A percentile compares a stretch with the other conserved stretches of the same genome.
These are phyloP conservation scores for Phytophthora tubulina DNA, from an alignment of 352 stramenopile genomes.

Conservation along the genomic window DNA sequence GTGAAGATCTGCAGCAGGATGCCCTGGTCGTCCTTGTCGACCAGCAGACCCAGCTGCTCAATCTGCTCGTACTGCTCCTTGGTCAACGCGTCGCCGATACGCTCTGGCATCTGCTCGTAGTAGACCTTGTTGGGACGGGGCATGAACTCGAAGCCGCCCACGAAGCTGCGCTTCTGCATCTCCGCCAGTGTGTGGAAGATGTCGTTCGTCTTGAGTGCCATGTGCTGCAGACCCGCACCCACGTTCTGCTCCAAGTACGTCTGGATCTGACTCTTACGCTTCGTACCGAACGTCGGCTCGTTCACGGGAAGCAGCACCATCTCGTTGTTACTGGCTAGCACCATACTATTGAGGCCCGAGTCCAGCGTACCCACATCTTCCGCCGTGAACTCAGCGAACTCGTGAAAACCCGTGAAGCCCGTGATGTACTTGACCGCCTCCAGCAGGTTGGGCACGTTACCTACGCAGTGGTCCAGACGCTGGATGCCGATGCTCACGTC, in stretches of 20 bases:
- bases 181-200: constrained; percentile 95
- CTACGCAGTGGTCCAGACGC: constrained; percentile 91
- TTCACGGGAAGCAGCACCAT: constrained; percentile 96
- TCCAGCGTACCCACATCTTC: constrained; percentile 96
- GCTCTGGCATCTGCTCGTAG: constrained; percentile 90
- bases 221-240: constrained; percentile 95
- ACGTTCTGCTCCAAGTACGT: constrained; percentile 97
- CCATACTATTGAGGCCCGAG: constrained; percentile 95
- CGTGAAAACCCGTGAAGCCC: constrained; percentile 87
- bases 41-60: constrained; percentile 93
- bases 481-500: constrained; percentile 83
- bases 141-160: constrained; percentile 91
- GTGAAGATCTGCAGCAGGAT: constrained; percentile 95
- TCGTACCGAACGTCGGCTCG: constrained; percentile 94
- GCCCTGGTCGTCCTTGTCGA: constrained; percentile 96
- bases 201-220: constrained; percentile 97
- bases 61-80: constrained; percentile 92
- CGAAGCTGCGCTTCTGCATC: constrained; percentile 78
- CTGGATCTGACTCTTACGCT: constrained; percentile 96
- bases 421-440: constrained; percentile 89
- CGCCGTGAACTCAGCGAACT: constrained; percentile 96
- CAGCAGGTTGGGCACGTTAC: constrained; percentile 92
- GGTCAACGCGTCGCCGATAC: constrained; percentile 85
- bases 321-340: constrained; percentile 94
- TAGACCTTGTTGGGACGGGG: constrained; percentile 87